Conservation (phyloP, 202 grass and related monocot species). For the Musa balbisiana region DNA sequence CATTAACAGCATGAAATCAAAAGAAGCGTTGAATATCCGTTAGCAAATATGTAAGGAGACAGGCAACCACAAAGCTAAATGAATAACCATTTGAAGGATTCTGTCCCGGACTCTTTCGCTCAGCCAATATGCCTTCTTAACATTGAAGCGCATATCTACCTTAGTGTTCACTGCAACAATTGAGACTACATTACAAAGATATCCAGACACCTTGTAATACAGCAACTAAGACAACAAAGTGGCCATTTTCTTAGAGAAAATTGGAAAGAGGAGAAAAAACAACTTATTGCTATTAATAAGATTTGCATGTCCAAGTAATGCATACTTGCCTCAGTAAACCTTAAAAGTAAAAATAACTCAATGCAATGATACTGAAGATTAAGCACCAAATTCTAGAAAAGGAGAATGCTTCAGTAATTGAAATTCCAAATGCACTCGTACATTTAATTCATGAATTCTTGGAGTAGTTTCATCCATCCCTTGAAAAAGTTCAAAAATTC, state of each 20-base stretch:
- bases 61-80: not conserved
- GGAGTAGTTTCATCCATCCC: too few species aligned
- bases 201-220: not conserved
- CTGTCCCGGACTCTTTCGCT: conserved; percentile 77
- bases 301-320: not conserved
- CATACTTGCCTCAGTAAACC: not conserved
- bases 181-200: conserved; percentile 16
- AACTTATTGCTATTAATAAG: not conserved
- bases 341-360: too few species aligned
- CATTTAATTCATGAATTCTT: too few species aligned
- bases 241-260: not conserved
- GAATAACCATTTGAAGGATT: conserved; percentile 70
- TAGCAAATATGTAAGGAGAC: not conserved
- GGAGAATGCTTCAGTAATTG: too few species aligned
- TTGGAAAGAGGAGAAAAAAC: not conserved
- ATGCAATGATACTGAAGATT: too few species aligned
- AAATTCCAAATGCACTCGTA: too few species aligned
- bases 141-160: conserved; percentile 97
- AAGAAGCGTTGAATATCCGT: not conserved
- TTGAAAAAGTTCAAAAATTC: too few species aligned
- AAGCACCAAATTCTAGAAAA: too few species aligned
- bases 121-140: conserved; percentile 81
- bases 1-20: not conserved
- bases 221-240: not conserved
- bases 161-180: conserved; percentile 78